Percentiles rank a stretch among this genome's conserved stretches.
Conservation (phyloP, 2,329 filamentous ascomycete species). For the Talaromyces sp. region DNA sequence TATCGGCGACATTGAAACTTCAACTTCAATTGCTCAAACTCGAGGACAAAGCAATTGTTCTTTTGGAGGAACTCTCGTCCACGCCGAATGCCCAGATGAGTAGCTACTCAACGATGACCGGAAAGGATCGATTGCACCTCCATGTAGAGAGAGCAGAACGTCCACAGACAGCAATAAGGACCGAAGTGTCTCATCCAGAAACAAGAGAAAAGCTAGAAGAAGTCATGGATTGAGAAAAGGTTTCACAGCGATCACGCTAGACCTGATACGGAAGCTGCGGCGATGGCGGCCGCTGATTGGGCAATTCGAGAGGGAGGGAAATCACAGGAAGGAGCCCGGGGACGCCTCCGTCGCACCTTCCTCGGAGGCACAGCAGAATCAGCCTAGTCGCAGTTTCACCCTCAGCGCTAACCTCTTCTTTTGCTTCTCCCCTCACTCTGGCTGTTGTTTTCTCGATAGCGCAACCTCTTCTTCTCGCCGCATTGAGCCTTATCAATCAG, state of each 20-base stretch:
- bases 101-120: neutral
- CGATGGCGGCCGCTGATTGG: neutral
- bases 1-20: neutral
- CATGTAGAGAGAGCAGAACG: neutral
- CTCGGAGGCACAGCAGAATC: neutral
- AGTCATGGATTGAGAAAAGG: neutral
- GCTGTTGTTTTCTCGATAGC: neutral
- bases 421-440: neutral
- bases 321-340: neutral
- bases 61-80: neutral
- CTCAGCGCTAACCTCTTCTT: neutral
- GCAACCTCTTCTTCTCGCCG: neutral
- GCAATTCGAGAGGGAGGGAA: neutral
- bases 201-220: neutral
- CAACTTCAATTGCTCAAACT: neutral
- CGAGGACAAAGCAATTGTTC: neutral
- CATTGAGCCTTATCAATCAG: neutral
- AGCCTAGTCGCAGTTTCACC: slow-evolving; percentile 2
- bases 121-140: neutral
- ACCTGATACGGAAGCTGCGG: neutral
- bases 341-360: slow-evolving; percentile 5
- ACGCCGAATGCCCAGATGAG: neutral
- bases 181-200: neutral
- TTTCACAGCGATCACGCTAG: neutral
- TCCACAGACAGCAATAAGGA: neutral